phyloP scores from a whole-genome alignment of 192 early-diverging fungal species.

The Gamsiella multidivaricata region DNA sequence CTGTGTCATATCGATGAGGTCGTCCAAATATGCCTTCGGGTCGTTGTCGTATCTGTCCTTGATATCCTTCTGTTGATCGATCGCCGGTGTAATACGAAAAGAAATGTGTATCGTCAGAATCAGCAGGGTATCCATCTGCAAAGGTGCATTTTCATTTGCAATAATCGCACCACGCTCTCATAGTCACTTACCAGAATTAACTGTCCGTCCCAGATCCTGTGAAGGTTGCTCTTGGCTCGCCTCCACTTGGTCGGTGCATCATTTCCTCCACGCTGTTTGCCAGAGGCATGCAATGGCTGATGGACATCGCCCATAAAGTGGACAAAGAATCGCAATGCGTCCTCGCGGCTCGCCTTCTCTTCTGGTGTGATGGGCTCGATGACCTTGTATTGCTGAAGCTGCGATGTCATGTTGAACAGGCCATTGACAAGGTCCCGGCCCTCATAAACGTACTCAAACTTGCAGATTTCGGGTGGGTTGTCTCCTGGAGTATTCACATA shows the following conservation, averaged over 20 bases:
- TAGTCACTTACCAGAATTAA: slow-evolving; percentile 40
- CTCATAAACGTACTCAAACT: slow-evolving; percentile 31
- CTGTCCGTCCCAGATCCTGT: slow-evolving; percentile 53
- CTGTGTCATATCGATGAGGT: slow-evolving; percentile 42
- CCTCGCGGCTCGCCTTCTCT: slow-evolving; percentile 29
- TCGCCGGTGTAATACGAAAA: background rate
- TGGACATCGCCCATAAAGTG: slow-evolving; percentile 65
- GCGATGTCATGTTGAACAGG: slow-evolving; percentile 49
- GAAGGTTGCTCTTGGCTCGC: slow-evolving; percentile 45
- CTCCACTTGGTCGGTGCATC: slow-evolving; percentile 42
- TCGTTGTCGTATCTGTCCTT: slow-evolving; percentile 47
- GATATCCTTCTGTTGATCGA: slow-evolving; percentile 47
- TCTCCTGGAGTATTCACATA: slow-evolving; percentile 46
- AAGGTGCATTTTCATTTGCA: background rate
- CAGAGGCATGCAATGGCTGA: slow-evolving; percentile 57
- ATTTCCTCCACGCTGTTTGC: slow-evolving; percentile 42
- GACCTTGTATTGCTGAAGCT: slow-evolving; percentile 27
- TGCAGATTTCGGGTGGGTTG: slow-evolving; percentile 36
- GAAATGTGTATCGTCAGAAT: background rate
- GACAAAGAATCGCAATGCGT: slow-evolving; percentile 58
- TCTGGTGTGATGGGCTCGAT: slow-evolving; percentile 23
- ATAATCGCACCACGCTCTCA: background rate
- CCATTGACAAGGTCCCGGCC: slow-evolving; percentile 51
- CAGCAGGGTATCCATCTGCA: background rate
- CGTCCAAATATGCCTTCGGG: slow-evolving; percentile 49